Conservation (phyloP, 257 asterid genomes). For the Anisodus tanguticus region DNA sequence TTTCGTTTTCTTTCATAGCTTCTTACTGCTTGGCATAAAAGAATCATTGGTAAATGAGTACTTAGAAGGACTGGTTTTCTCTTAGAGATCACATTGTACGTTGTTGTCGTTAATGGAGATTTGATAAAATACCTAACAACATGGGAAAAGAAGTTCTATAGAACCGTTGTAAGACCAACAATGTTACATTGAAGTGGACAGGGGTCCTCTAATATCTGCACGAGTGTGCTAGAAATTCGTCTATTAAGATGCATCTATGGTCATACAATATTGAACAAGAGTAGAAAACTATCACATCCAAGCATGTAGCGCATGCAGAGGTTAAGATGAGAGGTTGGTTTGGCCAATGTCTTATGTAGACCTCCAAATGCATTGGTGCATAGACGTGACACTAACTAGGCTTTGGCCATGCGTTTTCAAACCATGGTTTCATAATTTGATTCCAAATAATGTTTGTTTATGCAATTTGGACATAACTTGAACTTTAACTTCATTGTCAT, state of each 20-base stretch:
- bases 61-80: neutral
- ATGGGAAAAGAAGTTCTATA: neutral
- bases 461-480: no score
- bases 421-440: no score
- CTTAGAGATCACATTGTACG: neutral
- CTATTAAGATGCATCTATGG: neutral
- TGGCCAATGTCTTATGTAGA: neutral
- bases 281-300: neutral
- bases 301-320: neutral
- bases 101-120: neutral
- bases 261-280: constrained; percentile 14
- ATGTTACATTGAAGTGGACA: neutral
- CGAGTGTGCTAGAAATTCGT: neutral
- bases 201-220: no score
- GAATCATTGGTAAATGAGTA: neutral
- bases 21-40: neutral
- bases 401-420: no score
- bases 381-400: neutral
- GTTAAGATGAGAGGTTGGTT: neutral
- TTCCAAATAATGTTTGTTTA: no score
- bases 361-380: neutral
- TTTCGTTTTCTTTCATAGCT: neutral
- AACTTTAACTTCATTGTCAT: no score
- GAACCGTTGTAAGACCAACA: neutral
- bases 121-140: neutral